Percentiles rank a stretch among this genome's conserved stretches.
These are phyloP conservation scores for Beauveria rudraprayagi DNA, from an alignment of 2,329 filamentous ascomycete genomes.

Conservation along the genomic window DNA sequence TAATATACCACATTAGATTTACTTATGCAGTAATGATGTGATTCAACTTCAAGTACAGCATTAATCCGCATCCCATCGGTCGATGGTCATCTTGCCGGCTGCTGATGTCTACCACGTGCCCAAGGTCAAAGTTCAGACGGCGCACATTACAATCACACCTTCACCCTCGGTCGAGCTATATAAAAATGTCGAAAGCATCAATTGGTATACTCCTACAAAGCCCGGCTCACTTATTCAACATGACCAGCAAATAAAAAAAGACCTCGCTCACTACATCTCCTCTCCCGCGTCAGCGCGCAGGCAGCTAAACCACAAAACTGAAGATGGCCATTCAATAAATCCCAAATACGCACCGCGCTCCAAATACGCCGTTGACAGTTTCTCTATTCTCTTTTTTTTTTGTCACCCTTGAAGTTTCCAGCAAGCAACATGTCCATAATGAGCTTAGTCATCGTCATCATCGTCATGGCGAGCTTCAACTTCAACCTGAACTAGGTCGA, in stretches of 20 bases:
- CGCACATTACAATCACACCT: too few species aligned
- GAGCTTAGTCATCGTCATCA: not conserved
- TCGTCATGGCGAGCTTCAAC: conserved; percentile 19
- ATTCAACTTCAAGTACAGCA: too few species aligned
- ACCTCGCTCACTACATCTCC: not conserved
- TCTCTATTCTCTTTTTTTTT: not conserved
- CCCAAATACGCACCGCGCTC: not conserved
- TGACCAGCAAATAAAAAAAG: not conserved
- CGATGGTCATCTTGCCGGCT: too few species aligned
- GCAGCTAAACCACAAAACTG: not conserved
- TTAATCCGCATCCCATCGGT: too few species aligned
- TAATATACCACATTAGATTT: conserved; percentile 1
- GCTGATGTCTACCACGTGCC: too few species aligned
- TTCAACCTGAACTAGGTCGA: conserved; percentile 29
- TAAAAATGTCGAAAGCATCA: not conserved
- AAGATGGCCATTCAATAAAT: not conserved
- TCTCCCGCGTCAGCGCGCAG: not conserved
- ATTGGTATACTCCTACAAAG: conserved; percentile 9
- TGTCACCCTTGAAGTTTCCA: not conserved
- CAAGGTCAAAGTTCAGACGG: too few species aligned
- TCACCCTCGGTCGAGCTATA: too few species aligned
- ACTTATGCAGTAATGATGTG: not conserved
- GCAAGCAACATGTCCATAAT: not conserved
- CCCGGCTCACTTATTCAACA: not conserved
- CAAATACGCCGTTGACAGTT: conserved; percentile 1